Evolutionary conservation across 1,284 basidiomycete genomes (phyloP).

Genomic region (Phylloboletellus chloephorus): DNA sequence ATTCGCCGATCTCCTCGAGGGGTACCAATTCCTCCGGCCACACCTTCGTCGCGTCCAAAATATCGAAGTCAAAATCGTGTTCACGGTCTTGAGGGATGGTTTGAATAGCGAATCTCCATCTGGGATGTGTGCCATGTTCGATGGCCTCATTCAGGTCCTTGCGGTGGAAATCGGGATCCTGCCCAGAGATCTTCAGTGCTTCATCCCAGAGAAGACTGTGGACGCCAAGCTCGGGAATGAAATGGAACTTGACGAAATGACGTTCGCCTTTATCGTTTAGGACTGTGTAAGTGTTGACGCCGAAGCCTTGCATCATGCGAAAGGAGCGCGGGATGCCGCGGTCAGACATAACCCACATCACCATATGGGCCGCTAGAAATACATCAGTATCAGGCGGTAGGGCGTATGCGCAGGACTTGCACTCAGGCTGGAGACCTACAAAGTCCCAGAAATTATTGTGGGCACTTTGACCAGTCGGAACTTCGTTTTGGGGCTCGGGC

Average conservation of each 20-base stretch:
- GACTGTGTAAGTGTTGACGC: constrained; percentile 77
- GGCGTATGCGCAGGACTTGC: constrained; percentile 31
- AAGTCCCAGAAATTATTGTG: constrained; percentile 88
- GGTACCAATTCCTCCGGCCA: constrained; percentile 79
- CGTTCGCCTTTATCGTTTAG: constrained; percentile 61
- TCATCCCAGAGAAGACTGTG: constrained; percentile 86
- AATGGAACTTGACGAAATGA: constrained; percentile 84
- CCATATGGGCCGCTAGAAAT: constrained; percentile 62
- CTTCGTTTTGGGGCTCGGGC: constrained; percentile 75
- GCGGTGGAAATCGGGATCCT: constrained; percentile 78
- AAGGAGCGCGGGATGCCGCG: constrained; percentile 75
- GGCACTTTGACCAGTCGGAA: constrained; percentile 58
- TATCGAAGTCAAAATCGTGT: constrained; percentile 76
- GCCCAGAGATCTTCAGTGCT: constrained; percentile 75
- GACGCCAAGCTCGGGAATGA: constrained; percentile 73
- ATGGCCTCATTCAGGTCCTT: constrained; percentile 80
- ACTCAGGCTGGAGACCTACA: constrained; percentile 57
- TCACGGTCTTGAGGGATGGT: constrained; percentile 61
- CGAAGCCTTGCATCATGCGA: constrained; percentile 85
- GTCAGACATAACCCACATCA: constrained; percentile 82
- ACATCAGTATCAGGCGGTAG: constrained; percentile 11
- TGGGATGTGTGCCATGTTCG: constrained; percentile 57
- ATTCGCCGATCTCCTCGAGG: constrained; percentile 67
- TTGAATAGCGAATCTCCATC: constrained; percentile 77
- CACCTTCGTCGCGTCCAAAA: constrained; percentile 80